Conservation (phyloP, 2,329 filamentous ascomycete species). For the Alternaria consortialis region DNA sequence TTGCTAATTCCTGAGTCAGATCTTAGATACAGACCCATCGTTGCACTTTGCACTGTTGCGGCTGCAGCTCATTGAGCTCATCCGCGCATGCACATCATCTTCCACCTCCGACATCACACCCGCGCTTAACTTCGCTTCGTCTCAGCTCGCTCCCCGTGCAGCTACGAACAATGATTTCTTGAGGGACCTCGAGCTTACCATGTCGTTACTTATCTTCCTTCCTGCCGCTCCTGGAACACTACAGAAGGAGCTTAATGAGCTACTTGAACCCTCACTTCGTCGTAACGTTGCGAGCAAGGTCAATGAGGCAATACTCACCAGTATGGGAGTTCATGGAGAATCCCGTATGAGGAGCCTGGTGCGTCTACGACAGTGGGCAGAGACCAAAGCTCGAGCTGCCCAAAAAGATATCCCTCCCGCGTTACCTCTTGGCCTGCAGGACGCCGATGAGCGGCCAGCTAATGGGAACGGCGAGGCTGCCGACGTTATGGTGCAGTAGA, state of each 20-base stretch:
- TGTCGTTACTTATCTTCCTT: constrained; percentile 89
- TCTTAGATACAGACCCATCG: constrained; percentile 82
- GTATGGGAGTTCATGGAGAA: constrained; percentile 76
- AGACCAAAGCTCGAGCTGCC: constrained; percentile 65
- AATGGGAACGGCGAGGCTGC: constrained; percentile 45
- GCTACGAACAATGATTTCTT: constrained; percentile 83
- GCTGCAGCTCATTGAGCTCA: constrained; percentile 92
- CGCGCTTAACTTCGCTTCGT: constrained; percentile 86
- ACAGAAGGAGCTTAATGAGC: constrained; percentile 74
- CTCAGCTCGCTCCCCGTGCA: constrained; percentile 86
- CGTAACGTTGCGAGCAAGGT: constrained; percentile 86
- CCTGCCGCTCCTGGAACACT: constrained; percentile 69
- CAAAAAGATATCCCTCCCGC: constrained; percentile 53
- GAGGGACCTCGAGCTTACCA: constrained; percentile 87
- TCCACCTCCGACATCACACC: constrained; percentile 77
- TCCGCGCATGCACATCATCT: constrained; percentile 74
- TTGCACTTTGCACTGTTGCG: constrained; percentile 91
- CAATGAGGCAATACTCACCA: constrained; percentile 84
- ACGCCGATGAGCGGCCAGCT: constrained; percentile 34
- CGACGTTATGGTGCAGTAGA: constrained; percentile 48
- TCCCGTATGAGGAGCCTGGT: constrained; percentile 84
- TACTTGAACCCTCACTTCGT: constrained; percentile 82
- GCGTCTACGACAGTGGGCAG: constrained; percentile 84
- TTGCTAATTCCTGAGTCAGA: constrained; percentile 63
- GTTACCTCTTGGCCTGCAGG: constrained; percentile 56